Conservation (phyloP, 1,284 basidiomycete genomes). For the Ganoderma resinaceum region DNA sequence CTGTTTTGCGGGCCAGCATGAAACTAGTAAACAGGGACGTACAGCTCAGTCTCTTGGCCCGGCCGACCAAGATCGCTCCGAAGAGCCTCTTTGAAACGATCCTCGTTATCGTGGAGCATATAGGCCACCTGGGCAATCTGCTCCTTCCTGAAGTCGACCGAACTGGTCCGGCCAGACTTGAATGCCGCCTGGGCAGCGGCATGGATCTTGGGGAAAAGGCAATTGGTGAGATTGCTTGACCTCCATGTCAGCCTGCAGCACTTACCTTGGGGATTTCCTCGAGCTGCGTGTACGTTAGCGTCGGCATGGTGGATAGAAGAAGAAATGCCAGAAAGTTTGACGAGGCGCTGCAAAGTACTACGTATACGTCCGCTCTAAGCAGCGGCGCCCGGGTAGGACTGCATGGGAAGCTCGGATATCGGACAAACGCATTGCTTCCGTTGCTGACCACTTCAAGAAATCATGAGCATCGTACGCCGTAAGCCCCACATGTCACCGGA, state of each 20-base stretch:
- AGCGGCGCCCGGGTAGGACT: neutral
- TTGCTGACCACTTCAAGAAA: neutral
- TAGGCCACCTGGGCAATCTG: conserved; percentile 74
- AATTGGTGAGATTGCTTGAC: neutral
- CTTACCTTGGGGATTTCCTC: conserved; percentile 18
- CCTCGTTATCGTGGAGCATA: conserved; percentile 67
- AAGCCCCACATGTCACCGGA: neutral
- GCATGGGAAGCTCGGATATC: neutral
- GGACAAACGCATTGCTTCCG: neutral
- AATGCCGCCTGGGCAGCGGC: conserved; percentile 59
- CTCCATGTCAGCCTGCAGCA: neutral
- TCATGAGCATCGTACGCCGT: neutral
- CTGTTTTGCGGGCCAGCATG: neutral
- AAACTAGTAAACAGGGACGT: conserved; percentile 37
- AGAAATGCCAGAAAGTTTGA: neutral
- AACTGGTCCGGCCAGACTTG: conserved; percentile 60
- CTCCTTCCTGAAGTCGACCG: conserved; percentile 67
- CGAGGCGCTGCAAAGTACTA: too few relatives aligned
- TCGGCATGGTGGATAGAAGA: neutral
- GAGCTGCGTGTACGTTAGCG: conserved; percentile 10
- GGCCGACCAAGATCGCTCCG: conserved; percentile 64
- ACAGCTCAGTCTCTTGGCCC: conserved; percentile 61
- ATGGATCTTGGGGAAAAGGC: conserved; percentile 54
- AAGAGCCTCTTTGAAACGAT: conserved; percentile 61
- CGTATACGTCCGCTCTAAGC: neutral